A percentile compares a stretch with the other conserved stretches of the same genome.
Evolutionary conservation across 192 early-diverging fungal species (phyloP).

Genomic region (Mortierella claussenii): DNA sequence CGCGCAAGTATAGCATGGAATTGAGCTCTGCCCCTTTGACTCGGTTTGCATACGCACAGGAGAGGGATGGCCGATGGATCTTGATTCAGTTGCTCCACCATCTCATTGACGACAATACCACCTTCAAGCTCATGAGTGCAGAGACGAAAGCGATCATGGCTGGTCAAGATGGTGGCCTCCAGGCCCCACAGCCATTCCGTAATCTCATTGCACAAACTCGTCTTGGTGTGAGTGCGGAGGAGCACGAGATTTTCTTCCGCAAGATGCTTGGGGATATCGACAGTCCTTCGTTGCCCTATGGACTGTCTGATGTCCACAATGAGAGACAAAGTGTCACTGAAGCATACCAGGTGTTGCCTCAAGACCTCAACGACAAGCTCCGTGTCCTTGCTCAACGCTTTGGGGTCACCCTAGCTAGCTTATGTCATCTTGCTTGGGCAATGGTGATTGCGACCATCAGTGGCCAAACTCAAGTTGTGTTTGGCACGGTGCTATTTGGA

Average conservation of each 20-base stretch:
- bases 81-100: slow-evolving; percentile 2
- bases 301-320: background rate
- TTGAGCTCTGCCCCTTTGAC: too few relatives aligned
- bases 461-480: background rate
- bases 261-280: background rate
- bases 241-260: background rate
- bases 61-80: slow-evolving; percentile 6
- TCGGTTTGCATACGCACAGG: background rate
- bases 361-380: background rate
- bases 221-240: background rate
- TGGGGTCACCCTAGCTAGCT: background rate
- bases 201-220: slow-evolving; percentile 1
- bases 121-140: background rate
- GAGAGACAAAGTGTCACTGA: background rate
- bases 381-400: background rate
- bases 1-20: too few relatives aligned
- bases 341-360: background rate
- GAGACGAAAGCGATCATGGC: background rate
- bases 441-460: background rate
- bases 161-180: background rate
- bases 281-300: background rate
- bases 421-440: slow-evolving; percentile 3
- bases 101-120: background rate
- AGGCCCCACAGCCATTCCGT: background rate
- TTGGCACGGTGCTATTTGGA: slow-evolving; percentile 1